Conservation (phyloP, 306 rosid species). For the Argentina anserina region DNA sequence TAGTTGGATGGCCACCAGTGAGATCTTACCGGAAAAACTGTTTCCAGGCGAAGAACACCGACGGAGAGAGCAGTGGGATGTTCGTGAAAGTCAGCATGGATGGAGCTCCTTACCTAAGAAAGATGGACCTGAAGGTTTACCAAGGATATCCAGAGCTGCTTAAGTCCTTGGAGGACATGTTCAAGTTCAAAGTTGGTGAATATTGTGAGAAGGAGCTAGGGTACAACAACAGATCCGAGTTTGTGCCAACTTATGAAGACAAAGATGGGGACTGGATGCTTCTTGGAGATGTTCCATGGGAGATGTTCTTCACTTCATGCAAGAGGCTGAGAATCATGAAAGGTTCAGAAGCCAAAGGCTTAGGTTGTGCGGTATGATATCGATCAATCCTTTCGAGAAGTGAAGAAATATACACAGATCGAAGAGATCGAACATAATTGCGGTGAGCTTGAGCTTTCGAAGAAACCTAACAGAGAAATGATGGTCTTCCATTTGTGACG, state of each 20-base stretch:
- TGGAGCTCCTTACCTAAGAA: conserved; percentile 53
- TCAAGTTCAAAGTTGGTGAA: conserved; percentile 42
- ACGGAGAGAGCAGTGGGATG: conserved; percentile 15
- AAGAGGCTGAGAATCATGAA: conserved; percentile 53
- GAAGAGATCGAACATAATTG: not conserved
- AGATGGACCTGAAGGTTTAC: conserved; percentile 43
- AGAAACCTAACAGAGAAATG: not conserved
- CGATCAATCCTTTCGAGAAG: not conserved
- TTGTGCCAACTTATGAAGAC: conserved; percentile 49
- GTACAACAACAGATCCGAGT: conserved; percentile 40
- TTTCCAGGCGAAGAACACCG: conserved; percentile 21
- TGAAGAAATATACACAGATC: not conserved
- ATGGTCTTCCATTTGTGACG: not conserved
- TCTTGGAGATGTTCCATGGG: conserved; percentile 60
- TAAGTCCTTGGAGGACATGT: conserved; percentile 45
- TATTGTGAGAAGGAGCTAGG: conserved; percentile 38
- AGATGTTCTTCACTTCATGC: conserved; percentile 43
- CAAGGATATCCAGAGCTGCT: conserved; percentile 44
- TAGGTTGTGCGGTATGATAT: conserved; percentile 36
- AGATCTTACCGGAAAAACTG: conserved; percentile 35
- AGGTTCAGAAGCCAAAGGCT: conserved; percentile 45
- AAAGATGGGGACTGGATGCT: conserved; percentile 64
- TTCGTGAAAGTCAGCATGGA: conserved; percentile 52
- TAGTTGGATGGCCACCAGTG: conserved; percentile 62
- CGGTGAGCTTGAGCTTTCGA: conserved; percentile 26